These are phyloP conservation scores for Posidonia oceanica DNA, from an alignment of 116 monocot species.

Conservation along the genomic window DNA sequence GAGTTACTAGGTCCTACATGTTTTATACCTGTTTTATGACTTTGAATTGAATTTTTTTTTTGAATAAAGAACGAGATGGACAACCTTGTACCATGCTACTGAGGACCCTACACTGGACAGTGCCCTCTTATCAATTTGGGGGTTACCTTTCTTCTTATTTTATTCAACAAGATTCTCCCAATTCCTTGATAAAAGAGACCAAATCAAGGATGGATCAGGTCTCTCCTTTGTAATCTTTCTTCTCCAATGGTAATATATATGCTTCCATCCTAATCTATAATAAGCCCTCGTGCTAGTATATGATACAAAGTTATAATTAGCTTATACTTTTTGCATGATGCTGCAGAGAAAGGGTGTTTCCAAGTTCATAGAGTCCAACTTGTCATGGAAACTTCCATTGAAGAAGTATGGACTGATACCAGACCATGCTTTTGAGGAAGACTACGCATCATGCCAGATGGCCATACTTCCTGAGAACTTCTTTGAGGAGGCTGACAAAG, in stretches of 20 bases:
- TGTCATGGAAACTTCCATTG: slow-evolving; percentile 66
- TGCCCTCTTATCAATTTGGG: slow-evolving; percentile 91
- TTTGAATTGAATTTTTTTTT: not conserved
- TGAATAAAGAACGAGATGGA: slow-evolving; percentile 49
- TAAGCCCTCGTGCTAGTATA: no score
- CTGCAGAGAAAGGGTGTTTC: slow-evolving; percentile 47
- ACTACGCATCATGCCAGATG: slow-evolving; percentile 82
- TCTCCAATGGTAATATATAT: slow-evolving; percentile 43
- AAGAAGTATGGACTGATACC: slow-evolving; percentile 70
- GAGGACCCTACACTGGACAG: slow-evolving; percentile 79
- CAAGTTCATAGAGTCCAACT: slow-evolving; percentile 76
- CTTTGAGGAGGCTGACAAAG: slow-evolving; percentile 64
- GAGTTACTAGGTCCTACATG: no score
- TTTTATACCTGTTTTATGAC: not conserved
- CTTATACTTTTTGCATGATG: not conserved
- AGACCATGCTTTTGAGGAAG: slow-evolving; percentile 68
- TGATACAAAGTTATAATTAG: no score
- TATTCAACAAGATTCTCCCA: slow-evolving; percentile 72
- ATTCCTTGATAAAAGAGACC: slow-evolving; percentile 70
- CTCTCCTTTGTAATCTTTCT: slow-evolving; percentile 45
- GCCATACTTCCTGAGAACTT: slow-evolving; percentile 81
- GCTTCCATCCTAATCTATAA: no score
- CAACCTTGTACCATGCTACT: slow-evolving; percentile 87
- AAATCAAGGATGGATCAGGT: slow-evolving; percentile 52
- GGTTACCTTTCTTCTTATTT: slow-evolving; percentile 75